Base-by-base conservation (phyloP, 2,329 filamentous ascomycete genomes). In the Verticillium albo-atrum region DNA sequence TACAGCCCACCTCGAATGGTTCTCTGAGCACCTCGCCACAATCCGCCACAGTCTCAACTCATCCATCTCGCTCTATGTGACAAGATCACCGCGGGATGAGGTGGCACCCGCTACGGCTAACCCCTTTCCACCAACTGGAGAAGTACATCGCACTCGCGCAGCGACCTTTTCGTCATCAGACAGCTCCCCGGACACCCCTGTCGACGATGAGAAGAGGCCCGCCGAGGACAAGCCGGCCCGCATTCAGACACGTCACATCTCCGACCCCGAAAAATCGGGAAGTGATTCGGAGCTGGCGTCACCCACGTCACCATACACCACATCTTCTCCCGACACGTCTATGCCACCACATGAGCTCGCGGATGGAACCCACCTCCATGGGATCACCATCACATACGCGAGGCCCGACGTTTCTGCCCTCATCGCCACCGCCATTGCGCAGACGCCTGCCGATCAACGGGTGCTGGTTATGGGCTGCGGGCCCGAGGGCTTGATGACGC, bases 381-480 rank as follows among this genome's bases (percentile, higher is more conserved):
- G 64, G 6, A 64, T 68, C 3, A 61, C 66, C 4, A 66, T 77
- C 55, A 61, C 59, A 7, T 70, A 68, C 23, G 69, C 69, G 6
- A 68, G 76, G 6, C 79, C 79, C 1, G 68, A 79, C 54, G 64
- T 80, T 3, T 58, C 63, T 1, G 61, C 57, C 0, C 62, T 81
- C 14, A 70, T 81, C 7, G 67, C 65, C 2, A 63, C 67, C 15
- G 65, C 68, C 0, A 63, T 80, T 3, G 63, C 66, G 0, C 66
- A 62, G 5, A 66, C 69, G 0, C 61, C 65, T 2, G 57, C 64
- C 12, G 63, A 70, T 23, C 68, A 75, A 57, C 71, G 74, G 1
- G 71, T 79, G 47, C 66, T 77, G 37, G 69, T 82, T 58, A 73
- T 79, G 61, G 77, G 75, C 10, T 83, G 80, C 69, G 80, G 80